phyloP scores from a whole-genome alignment of 306 rosid genomes.

The Prunus salicina region DNA sequence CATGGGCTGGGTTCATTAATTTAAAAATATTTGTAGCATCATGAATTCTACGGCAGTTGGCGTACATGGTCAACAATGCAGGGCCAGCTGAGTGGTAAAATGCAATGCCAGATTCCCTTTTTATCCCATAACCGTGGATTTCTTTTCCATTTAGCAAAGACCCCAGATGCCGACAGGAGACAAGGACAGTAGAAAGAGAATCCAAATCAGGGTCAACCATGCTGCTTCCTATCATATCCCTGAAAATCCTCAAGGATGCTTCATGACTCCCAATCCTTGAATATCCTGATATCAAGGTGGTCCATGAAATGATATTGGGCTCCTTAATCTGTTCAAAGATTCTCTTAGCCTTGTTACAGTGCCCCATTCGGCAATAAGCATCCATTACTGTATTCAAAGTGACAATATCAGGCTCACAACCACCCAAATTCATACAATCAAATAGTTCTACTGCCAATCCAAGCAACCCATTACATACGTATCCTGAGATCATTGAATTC shows the following conservation, averaged over 20 bases:
- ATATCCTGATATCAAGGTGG: slow-evolving; percentile 43
- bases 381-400: slow-evolving; percentile 47
- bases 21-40: slow-evolving; percentile 31
- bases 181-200: slow-evolving; percentile 43
- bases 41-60: slow-evolving; percentile 20
- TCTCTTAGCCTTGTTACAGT: slow-evolving; percentile 25
- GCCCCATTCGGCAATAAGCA: slow-evolving; percentile 42
- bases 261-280: slow-evolving; percentile 30
- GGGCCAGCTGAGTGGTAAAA: slow-evolving; percentile 50
- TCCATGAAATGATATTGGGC: slow-evolving; percentile 52
- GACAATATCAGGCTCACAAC: slow-evolving; percentile 40
- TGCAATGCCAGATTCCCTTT: slow-evolving; percentile 19
- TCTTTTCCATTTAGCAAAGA: slow-evolving; percentile 37
- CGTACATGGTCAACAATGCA: slow-evolving; percentile 47
- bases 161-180: slow-evolving; percentile 36
- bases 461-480: slow-evolving; percentile 33
- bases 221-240: slow-evolving; percentile 33
- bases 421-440: slow-evolving; percentile 25
- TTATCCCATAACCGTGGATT: slow-evolving; percentile 43
- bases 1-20: slow-evolving; percentile 41
- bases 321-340: slow-evolving; percentile 34
- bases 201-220: slow-evolving; percentile 40
- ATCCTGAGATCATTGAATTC: slow-evolving; percentile 49
- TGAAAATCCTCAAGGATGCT: slow-evolving; percentile 34
- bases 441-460: slow-evolving; percentile 29